Percentiles rank a stretch among this genome's conserved stretches.
Conservation (phyloP, 768 basidiomycete genomes). For the Cantharellus anzutake region DNA sequence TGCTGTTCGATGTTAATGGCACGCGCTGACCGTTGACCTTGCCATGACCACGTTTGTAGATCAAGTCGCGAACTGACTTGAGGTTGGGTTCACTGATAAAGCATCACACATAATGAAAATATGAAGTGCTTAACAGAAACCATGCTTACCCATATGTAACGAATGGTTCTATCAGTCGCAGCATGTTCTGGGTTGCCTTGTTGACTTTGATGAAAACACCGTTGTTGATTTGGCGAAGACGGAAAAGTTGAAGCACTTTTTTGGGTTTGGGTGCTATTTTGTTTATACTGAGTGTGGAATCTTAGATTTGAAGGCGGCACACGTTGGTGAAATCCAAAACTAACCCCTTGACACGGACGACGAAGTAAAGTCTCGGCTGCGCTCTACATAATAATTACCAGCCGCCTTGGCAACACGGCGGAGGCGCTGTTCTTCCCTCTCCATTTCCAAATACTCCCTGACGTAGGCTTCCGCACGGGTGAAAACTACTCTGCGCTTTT, state of each 20-base stretch:
- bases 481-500: conserved; percentile 91
- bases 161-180: conserved; percentile 93
- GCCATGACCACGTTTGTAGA: conserved; percentile 99
- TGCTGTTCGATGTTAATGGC: conserved; percentile 79
- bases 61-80: conserved; percentile 87
- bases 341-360: conserved; percentile 90
- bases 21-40: conserved; percentile 97
- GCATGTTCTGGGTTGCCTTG: conserved; percentile 93
- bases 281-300: conserved; percentile 58
- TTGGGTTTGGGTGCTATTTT: conserved; percentile 98
- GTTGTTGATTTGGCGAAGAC: conserved; percentile 98
- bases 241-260: conserved; percentile 96
- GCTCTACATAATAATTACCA: conserved; percentile 95
- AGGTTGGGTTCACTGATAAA: conserved; percentile 72
- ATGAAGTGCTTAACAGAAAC: not conserved
- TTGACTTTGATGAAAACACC: conserved; percentile 97
- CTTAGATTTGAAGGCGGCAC: not conserved
- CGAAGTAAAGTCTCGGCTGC: conserved; percentile 94
- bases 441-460: conserved; percentile 83
- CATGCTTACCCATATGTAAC: conserved; percentile 76
- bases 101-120: conserved; percentile 4
- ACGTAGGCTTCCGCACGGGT: conserved; percentile 98
- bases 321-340: conserved; percentile 16
- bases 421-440: conserved; percentile 91
- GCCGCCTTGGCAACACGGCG: conserved; percentile 80